Base-by-base conservation (phyloP, 768 basidiomycete species). In the Fistulinella prunicolor region DNA sequence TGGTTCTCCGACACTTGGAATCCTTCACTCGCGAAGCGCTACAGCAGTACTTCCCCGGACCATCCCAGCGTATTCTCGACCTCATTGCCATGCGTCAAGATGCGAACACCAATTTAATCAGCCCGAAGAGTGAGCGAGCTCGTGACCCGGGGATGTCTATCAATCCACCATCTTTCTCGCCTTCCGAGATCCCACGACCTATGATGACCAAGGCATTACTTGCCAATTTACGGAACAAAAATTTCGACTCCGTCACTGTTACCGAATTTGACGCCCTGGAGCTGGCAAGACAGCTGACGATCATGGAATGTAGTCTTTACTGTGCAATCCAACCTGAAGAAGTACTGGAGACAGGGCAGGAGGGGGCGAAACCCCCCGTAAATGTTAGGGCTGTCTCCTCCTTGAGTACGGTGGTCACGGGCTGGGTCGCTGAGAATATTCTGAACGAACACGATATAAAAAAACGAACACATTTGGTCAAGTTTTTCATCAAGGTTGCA, bases 261-360 rank as follows among this genome's bases (percentile, higher is more conserved):
- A 89, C 85, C n/a, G 96, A 99, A 59, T 94, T 99, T 59, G 94
- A 98, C 61, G 73, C 88, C 26, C 70, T 94, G 55, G 96, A 99
- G 66, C 75, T 98, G 37, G 93, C 93, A 8, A 79, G 96, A 41
- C 96, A 99, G 69, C 64, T 98, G 57, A 96, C 95, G 16, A 80
- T 94, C 56, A 89, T 94, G 86, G 96, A 99, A 66, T 88, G 84
- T 56, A 81, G 81, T 49, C 68, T 96, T 38, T 98, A 94, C 64
- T 85, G 88, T 54, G 80, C 82, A 44, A 92, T 98, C 54, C 81
- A 79, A 46, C 82, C 94, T 0, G 89, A 93, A 56, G 96, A 98
- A 65, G 76, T 99, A 38, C 66, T 99, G 51, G 88, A 91, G 68
- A 82, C 82, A 10, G 89, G 87, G 4, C 83, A 89, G 62, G 82